A percentile compares a stretch with the other conserved stretches of the same genome.
Evolutionary conservation across 2,329 filamentous ascomycete genomes (phyloP).

Genomic region (Tolypocladium cylindrosporum): DNA sequence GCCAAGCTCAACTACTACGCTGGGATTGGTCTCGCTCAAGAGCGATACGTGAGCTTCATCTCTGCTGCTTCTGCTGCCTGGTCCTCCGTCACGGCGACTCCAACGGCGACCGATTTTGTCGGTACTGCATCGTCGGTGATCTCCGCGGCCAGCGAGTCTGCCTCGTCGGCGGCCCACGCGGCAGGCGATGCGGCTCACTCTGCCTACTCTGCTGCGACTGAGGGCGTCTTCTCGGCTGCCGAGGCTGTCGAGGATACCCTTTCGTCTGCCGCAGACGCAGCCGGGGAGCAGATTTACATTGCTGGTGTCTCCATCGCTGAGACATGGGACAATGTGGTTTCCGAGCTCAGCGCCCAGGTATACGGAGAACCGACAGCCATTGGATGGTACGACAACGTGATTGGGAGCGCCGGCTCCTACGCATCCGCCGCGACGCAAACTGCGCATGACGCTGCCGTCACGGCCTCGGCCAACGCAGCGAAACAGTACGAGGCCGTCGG

Average conservation of each 20-base stretch:
- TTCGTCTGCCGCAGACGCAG: slow-evolving; percentile 34
- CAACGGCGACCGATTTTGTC: slow-evolving; percentile 44
- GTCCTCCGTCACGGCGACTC: slow-evolving; percentile 47
- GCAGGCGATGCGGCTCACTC: slow-evolving; percentile 43
- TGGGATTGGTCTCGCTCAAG: slow-evolving; percentile 68
- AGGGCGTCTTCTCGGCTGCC: slow-evolving; percentile 29
- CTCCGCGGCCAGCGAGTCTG: slow-evolving; percentile 37
- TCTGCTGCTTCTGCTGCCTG: slow-evolving; percentile 61
- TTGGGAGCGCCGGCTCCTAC: slow-evolving; percentile 42
- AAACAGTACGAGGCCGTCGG: slow-evolving; percentile 62
- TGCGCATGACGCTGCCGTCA: slow-evolving; percentile 26
- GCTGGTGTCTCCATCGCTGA: slow-evolving; percentile 28
- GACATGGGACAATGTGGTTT: slow-evolving; percentile 35
- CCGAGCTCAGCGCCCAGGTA: slow-evolving; percentile 56
- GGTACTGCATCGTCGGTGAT: slow-evolving; percentile 39
- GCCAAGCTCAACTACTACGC: slow-evolving; percentile 64
- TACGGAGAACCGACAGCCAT: slow-evolving; percentile 56
- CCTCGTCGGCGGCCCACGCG: slow-evolving; percentile 32
- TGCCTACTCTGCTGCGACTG: slow-evolving; percentile 31
- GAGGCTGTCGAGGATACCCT: slow-evolving; percentile 27
- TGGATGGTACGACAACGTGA: slow-evolving; percentile 42
- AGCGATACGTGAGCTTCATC: slow-evolving; percentile 67
- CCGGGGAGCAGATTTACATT: slow-evolving; percentile 25
- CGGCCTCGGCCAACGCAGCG: slow-evolving; percentile 49
- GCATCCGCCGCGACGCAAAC: slow-evolving; percentile 48